Conservation (phyloP, 2,329 filamentous ascomycete species). For the Raffaelea arxii region DNA sequence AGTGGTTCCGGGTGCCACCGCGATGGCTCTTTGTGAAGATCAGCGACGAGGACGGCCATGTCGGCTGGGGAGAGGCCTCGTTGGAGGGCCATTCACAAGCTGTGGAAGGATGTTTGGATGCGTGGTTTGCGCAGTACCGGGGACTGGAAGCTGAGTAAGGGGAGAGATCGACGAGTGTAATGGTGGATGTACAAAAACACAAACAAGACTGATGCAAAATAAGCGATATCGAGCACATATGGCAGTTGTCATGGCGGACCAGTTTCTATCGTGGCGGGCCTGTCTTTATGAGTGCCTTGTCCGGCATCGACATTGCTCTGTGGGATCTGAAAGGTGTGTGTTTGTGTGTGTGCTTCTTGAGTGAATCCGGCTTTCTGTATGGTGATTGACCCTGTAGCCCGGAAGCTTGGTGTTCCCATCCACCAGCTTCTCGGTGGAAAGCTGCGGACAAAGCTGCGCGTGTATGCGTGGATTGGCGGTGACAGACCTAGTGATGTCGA, state of each 20-base stretch:
- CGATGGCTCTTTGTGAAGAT: slow-evolving; percentile 63
- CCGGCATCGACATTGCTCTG: slow-evolving; percentile 60
- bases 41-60: slow-evolving; percentile 45
- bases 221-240: slow-evolving; percentile 61
- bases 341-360: neutral
- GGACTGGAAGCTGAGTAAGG: slow-evolving; percentile 54
- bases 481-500: slow-evolving; percentile 55
- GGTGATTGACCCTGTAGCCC: slow-evolving; percentile 4
- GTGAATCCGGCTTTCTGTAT: no score
- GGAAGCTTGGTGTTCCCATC: slow-evolving; percentile 39
- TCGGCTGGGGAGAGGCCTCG: slow-evolving; percentile 58
- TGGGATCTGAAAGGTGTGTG: slow-evolving; percentile 53
- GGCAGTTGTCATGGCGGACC: slow-evolving; percentile 55
- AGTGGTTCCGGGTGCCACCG: slow-evolving; percentile 58
- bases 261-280: slow-evolving; percentile 63
- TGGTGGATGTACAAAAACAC: neutral
- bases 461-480: slow-evolving; percentile 63
- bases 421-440: slow-evolving; percentile 59
- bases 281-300: slow-evolving; percentile 63
- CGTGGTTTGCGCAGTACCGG: slow-evolving; percentile 44
- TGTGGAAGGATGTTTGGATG: slow-evolving; percentile 55
- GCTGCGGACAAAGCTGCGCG: slow-evolving; percentile 51
- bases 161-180: no score
- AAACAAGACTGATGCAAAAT: slow-evolving; percentile 13
- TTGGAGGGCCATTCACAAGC: slow-evolving; percentile 57